Base-by-base conservation (phyloP, 768 basidiomycete species). In the Rhodosporidiobolus odoratus region DNA sequence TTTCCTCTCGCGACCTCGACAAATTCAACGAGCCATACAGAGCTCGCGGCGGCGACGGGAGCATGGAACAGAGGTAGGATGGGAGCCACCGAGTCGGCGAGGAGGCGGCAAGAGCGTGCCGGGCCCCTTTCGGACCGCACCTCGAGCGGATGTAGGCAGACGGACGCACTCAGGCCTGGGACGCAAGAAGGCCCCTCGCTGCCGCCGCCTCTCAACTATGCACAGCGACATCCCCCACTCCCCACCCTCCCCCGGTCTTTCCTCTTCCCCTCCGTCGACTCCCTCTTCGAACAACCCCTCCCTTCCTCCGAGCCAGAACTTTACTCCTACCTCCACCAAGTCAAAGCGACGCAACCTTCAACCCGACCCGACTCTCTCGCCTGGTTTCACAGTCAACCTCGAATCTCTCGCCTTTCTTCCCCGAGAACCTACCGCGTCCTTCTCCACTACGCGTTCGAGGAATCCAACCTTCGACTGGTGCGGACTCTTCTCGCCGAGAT, bases 401-500 rank as follows among this genome's bases (percentile, higher is more conserved):
- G 38, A 21, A 34, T 62, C 35, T 17, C 35, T 27, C 52, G 40
- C 23, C 32, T 52, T 59, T 34, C 40, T 38, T 68, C 58, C 37
- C 32, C 52, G 3, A 34, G 52, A 10, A 59, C 65, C 13, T 71
- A 48, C 56, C 38, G 60, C 25, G 45, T 62, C 35, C 34, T 71
- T 7, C 32, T 71, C n/a, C 56, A 58, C 12, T 19, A 30, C 37
- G 65, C 65, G 6, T 54, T 66, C 35, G 32, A 27, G 27, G 37
- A 32, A 13, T 38, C 57, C 9, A 37, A 67, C 45, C 52, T 56
- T n/a, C 15, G 25, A 2, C 52, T 63, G 35, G 71, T 68, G 7
- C 58, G 62, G 19, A 19, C 34, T 2, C 52, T 72, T 19, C 41
- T 71, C 32, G 50, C 38, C 38, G 66, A 72, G 37, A 63, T 67